Conservation (phyloP, 2,329 filamentous ascomycete genomes). For the Cercospora citrullina region DNA sequence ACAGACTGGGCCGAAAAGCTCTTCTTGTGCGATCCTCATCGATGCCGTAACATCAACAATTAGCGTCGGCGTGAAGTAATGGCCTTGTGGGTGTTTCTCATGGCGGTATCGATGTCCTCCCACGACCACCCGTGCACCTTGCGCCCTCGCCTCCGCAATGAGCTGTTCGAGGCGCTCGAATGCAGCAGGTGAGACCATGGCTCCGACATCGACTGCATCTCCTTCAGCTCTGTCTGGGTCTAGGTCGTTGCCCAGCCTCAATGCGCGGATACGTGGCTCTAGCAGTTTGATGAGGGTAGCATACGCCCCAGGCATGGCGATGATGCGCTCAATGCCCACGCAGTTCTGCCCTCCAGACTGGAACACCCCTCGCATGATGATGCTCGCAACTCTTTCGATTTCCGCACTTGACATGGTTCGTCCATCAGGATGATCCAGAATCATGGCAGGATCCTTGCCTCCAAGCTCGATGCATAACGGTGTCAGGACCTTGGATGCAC, state of each 20-base stretch:
- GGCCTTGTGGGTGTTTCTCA: slow-evolving; percentile 71
- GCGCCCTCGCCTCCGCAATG: slow-evolving; percentile 71
- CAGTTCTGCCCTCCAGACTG: slow-evolving; percentile 97
- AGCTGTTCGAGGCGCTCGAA: slow-evolving; percentile 76
- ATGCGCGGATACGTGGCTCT: slow-evolving; percentile 68
- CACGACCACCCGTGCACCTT: slow-evolving; percentile 77
- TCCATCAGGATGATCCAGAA: slow-evolving; percentile 72
- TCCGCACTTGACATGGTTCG: slow-evolving; percentile 49
- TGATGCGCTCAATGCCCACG: slow-evolving; percentile 91
- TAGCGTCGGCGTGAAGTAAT: slow-evolving; percentile 91
- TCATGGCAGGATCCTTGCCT: slow-evolving; percentile 88
- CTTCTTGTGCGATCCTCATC: slow-evolving; percentile 86
- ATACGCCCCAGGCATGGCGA: slow-evolving; percentile 77
- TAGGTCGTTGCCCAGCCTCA: slow-evolving; percentile 74
- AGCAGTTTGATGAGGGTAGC: slow-evolving; percentile 69
- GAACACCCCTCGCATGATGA: slow-evolving; percentile 89
- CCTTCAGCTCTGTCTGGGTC: slow-evolving; percentile 45
- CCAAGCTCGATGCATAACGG: slow-evolving; percentile 89
- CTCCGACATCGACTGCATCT: slow-evolving; percentile 72
- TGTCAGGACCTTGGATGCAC: slow-evolving; percentile 80
- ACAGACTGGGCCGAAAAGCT: slow-evolving; percentile 92
- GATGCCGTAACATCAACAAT: slow-evolving; percentile 81
- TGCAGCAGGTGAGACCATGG: slow-evolving; percentile 76
- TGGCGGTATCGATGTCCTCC: slow-evolving; percentile 74
- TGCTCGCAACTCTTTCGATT: slow-evolving; percentile 71